phyloP scores from a whole-genome alignment of 177 flowering plant genomes.

The Vitis hybrid region DNA sequence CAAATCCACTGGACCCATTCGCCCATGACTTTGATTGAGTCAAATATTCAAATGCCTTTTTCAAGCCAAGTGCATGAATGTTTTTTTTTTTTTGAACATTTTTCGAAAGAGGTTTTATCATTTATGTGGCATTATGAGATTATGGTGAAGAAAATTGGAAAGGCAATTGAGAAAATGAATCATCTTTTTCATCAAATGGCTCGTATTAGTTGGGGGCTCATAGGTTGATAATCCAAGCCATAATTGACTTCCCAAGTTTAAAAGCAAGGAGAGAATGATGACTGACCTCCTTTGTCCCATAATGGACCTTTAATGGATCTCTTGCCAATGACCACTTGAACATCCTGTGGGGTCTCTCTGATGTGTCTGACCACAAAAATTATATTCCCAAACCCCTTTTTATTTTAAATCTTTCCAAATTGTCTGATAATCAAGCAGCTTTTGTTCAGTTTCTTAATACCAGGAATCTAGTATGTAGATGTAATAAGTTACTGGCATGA shows the following conservation, averaged over 20 bases:
- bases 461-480: no score
- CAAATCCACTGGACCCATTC: background rate
- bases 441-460: background rate
- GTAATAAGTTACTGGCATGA: background rate
- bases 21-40: background rate
- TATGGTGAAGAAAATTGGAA: no score
- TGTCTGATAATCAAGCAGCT: background rate
- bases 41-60: no score
- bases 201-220: background rate
- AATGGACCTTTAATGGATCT: background rate
- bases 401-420: no score
- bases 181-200: background rate
- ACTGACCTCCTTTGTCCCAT: constrained; percentile 7
- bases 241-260: background rate
- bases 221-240: background rate
- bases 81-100: no score
- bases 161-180: no score
- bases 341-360: background rate
- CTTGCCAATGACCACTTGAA: constrained; percentile 1
- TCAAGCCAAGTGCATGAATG: no score
- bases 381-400: no score
- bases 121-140: no score
- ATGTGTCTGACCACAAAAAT: background rate
- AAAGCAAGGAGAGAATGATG: constrained; percentile 2
- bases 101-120: no score